A percentile compares a stretch with the other conserved stretches of the same genome.
These are phyloP conservation scores for Solanum ossicruentum DNA, from an alignment of 257 asterid species.

Conservation along the genomic window DNA sequence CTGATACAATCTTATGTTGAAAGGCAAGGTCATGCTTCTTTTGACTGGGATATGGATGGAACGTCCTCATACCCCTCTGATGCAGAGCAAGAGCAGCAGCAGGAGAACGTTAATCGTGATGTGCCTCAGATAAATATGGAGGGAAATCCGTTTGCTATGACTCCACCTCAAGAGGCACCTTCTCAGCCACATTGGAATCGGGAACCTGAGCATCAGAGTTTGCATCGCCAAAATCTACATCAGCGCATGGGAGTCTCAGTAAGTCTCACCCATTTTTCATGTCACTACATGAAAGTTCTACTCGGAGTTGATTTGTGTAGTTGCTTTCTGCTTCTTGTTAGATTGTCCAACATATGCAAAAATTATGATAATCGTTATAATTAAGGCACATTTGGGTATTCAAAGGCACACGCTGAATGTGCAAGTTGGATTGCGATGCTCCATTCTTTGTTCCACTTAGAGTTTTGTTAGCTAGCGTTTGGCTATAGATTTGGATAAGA, in stretches of 20 bases:
- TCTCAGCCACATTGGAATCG: slow-evolving; percentile 37
- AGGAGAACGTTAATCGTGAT: slow-evolving; percentile 18
- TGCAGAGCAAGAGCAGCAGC: slow-evolving; percentile 35
- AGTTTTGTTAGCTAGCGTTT: background rate
- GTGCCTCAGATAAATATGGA: slow-evolving; percentile 17
- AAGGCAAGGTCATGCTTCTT: slow-evolving; percentile 53
- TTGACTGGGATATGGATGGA: slow-evolving; percentile 47
- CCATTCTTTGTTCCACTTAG: background rate
- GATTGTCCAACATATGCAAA: background rate
- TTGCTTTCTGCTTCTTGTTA: background rate
- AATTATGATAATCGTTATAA: background rate
- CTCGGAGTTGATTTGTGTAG: background rate
- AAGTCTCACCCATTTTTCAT: background rate
- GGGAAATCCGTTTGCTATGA: slow-evolving; percentile 15
- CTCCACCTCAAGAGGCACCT: slow-evolving; percentile 19
- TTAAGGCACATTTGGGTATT: background rate
- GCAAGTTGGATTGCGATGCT: background rate
- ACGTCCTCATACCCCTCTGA: slow-evolving; percentile 31
- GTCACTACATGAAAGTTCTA: background rate
- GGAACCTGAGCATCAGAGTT: slow-evolving; percentile 28
- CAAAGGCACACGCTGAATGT: background rate
- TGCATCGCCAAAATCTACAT: slow-evolving; percentile 27
- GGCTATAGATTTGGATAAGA: background rate
- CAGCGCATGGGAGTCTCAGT: slow-evolving; percentile 9
- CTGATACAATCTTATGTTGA: slow-evolving; percentile 56